Evolutionary conservation across 805 yeast genomes (phyloP).

Genomic region (Candida corydali): DNA sequence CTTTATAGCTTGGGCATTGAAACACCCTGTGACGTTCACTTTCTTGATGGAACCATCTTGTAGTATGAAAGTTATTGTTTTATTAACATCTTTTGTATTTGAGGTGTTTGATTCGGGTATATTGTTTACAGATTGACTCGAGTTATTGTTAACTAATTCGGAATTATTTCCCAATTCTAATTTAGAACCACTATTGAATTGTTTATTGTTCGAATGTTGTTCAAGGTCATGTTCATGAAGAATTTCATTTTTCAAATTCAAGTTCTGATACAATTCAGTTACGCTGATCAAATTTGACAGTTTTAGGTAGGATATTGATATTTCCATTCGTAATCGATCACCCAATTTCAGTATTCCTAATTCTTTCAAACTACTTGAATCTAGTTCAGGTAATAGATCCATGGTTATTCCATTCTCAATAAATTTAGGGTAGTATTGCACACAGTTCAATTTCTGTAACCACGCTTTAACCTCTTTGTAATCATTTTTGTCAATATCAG

Average conservation of each 20-base stretch:
- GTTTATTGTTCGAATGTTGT: background rate
- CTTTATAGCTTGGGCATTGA: constrained; percentile 75
- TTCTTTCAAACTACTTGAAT: constrained; percentile 60
- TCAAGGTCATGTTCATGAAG: background rate
- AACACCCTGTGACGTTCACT: constrained; percentile 73
- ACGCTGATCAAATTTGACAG: constrained; percentile 26
- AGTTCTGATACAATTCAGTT: constrained; percentile 18
- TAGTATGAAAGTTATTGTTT: constrained; percentile 60
- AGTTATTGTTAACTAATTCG: no score
- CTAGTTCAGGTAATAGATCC: constrained; percentile 58
- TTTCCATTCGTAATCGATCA: constrained; percentile 68
- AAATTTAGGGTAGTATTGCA: constrained; percentile 29
- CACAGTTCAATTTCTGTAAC: constrained; percentile 33
- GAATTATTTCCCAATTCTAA: no score
- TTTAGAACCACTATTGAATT: background rate
- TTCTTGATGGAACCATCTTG: constrained; percentile 69
- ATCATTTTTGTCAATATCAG: constrained; percentile 9
- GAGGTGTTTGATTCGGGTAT: background rate
- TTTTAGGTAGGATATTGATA: constrained; percentile 49
- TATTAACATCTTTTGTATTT: constrained; percentile 23
- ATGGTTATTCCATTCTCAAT: constrained; percentile 50
- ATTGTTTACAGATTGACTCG: no score
- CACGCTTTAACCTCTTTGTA: constrained; percentile 29
- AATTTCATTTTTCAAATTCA: background rate
- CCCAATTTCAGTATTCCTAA: constrained; percentile 78